These are phyloP conservation scores for Colletotrichum sp. DNA, from an alignment of 2,329 filamentous ascomycete species.

Conservation along the genomic window DNA sequence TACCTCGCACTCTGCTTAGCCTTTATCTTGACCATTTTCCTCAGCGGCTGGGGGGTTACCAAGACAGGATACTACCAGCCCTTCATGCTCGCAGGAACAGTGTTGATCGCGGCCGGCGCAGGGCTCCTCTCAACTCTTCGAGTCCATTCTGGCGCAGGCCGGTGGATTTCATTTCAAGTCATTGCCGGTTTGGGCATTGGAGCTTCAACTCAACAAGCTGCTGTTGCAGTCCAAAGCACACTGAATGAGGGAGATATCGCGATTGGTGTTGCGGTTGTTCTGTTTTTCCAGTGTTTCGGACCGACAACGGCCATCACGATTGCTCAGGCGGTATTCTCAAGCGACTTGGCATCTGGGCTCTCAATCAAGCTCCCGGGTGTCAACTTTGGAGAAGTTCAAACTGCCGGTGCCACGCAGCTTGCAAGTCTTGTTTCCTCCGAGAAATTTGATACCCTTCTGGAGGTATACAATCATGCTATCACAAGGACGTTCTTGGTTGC, in stretches of 20 bases:
- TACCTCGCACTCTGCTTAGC: constrained; percentile 33
- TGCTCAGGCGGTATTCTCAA: constrained; percentile 2
- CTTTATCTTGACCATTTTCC: constrained; percentile 29
- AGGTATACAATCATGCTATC: no score
- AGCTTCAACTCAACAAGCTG: constrained; percentile 3
- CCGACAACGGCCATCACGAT: not conserved
- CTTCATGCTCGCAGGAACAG: constrained; percentile 34
- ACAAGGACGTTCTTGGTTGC: no score
- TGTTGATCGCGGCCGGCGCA: constrained; percentile 30
- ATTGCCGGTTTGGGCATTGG: constrained; percentile 6
- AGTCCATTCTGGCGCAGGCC: constrained; percentile 26
- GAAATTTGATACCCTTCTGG: no score
- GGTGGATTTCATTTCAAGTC: constrained; percentile 35
- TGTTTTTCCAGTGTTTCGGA: constrained; percentile 8
- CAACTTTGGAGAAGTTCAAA: no score
- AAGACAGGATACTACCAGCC: constrained; percentile 39
- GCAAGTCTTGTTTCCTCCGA: no score
- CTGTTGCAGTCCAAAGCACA: not conserved
- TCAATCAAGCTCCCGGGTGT: no score
- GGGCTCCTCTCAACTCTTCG: constrained; percentile 3
- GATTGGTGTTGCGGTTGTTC: not conserved
- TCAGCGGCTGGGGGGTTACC: constrained; percentile 25
- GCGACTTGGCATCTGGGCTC: no score
- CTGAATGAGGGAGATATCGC: not conserved
- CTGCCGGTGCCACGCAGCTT: no score